A percentile compares a stretch with the other conserved stretches of the same genome.
These are phyloP conservation scores for Cadophora luteo-olivacea DNA, from an alignment of 2,329 filamentous ascomycete genomes.

Conservation along the genomic window DNA sequence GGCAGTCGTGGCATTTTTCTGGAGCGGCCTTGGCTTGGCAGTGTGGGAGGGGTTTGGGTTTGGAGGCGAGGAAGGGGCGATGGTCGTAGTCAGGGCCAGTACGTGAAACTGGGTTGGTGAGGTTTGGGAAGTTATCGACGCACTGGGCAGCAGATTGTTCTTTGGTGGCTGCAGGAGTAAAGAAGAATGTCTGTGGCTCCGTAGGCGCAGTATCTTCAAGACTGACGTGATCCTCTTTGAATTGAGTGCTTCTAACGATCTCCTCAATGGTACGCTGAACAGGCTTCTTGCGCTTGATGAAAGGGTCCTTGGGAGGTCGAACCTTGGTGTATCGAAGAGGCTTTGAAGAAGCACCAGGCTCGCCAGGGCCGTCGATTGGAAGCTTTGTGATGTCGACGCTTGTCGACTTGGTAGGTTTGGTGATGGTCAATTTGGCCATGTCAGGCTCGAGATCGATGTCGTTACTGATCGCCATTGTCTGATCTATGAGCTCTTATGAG, in stretches of 20 bases:
- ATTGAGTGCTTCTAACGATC: not conserved
- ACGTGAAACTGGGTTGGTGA: not conserved
- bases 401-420: too few species aligned
- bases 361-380: too few species aligned
- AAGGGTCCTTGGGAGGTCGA: not conserved
- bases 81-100: not conserved
- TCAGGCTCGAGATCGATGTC: too few species aligned
- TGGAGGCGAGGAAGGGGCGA: conserved; percentile 2
- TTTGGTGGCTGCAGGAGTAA: not conserved
- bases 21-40: not conserved
- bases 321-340: not conserved
- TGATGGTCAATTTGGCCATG: too few species aligned
- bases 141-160: too few species aligned
- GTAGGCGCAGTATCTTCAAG: not conserved
- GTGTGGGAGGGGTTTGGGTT: not conserved
- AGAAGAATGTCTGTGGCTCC: not conserved
- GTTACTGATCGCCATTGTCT: too few species aligned
- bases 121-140: not conserved
- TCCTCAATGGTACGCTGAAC: not conserved
- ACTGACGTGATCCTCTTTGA: too few species aligned
- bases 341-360: too few species aligned
- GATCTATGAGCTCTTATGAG: too few species aligned
- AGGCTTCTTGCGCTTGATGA: not conserved
- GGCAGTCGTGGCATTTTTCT: not conserved
- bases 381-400: too few species aligned